Evolutionary conservation across 176 grass and related monocot species (phyloP), one percentile per base, ranked within the genome.

Genomic region (Musa schizocarpa): DNA sequence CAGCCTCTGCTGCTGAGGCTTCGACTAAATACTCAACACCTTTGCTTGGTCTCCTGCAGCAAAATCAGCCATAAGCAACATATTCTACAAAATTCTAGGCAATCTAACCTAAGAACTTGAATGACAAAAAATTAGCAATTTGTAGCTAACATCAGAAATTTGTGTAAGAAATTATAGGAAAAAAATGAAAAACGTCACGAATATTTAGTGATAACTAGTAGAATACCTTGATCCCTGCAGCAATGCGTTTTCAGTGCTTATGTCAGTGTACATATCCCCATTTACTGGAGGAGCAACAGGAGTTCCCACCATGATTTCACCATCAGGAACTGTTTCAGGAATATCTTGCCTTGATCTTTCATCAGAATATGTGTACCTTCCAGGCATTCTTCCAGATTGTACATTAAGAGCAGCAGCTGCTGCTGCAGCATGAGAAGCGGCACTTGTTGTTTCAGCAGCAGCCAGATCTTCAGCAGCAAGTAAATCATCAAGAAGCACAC

Each of bases 221-320:
- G 69, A 75, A 65, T 88, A 94, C 86, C 94, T 91, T 65, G 85
- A 88, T 80, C 84, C 86, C 76, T 99, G 90, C 21, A 91, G 85
- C 76, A 94, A 68, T 16, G 90, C 87, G 77, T 94, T 99, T 82
- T 99, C 95, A 74, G 90, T 80, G 87, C 95, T 99, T 78, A 99
- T 99, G 85, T 99, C 95, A 79, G 86, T 86, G 63, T 89, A 79
- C 68, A 91, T 83, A 84, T 91, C 90, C 58, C 88, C 88, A 81
- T 99, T 99, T 54, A 89, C 80, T 43, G 95, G 90, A 91, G 88
- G 84, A 76, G 90, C 95, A 87, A 99, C 95, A 50, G 90, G 90
- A 83, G 82, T 91, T 76, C 90, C 95, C 79, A 99, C 84, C 75
- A 94, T 86, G 76, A 99, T 88, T 74, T 88, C 81, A 83, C 90